A percentile compares a stretch with the other conserved stretches of the same genome.
phyloP scores from a whole-genome alignment of 1,284 basidiomycete species.

The Tylopilus sp. region DNA sequence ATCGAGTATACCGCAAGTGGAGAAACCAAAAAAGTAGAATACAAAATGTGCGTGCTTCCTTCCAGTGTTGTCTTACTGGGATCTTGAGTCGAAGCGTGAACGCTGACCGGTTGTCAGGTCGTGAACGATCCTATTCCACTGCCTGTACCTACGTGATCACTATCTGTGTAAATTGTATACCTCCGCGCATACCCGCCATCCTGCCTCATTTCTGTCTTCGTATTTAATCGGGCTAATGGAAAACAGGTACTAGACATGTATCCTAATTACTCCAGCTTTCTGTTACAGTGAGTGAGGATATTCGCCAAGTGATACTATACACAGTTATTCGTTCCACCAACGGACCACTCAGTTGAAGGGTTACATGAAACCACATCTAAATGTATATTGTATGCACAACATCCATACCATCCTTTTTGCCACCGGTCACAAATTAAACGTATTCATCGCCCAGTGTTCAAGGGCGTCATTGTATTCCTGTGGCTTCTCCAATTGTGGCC shows the following conservation, averaged over 20 bases:
- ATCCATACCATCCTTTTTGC: slow-evolving; percentile 1
- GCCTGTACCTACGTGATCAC: not conserved
- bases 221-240: slow-evolving; percentile 11
- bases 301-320: not conserved
- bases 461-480: slow-evolving; percentile 31
- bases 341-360: not conserved
- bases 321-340: not conserved
- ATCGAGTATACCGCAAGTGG: slow-evolving; percentile 61
- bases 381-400: slow-evolving; percentile 3
- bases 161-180: slow-evolving; percentile 10
- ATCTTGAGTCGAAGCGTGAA: slow-evolving; percentile 26
- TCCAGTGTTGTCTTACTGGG: slow-evolving; percentile 14
- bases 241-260: slow-evolving; percentile 28
- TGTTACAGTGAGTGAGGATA: not conserved
- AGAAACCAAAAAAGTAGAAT: slow-evolving; percentile 46
- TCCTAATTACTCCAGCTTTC: slow-evolving; percentile 4
- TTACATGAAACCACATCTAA: not conserved
- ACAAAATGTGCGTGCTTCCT: slow-evolving; percentile 71
- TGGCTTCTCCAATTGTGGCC: slow-evolving; percentile 29
- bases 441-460: slow-evolving; percentile 24
- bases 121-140: slow-evolving; percentile 33
- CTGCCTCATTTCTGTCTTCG: not conserved
- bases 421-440: slow-evolving; percentile 15
- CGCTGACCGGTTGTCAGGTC: slow-evolving; percentile 73
- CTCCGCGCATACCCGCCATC: slow-evolving; percentile 2